Base-by-base conservation (phyloP, 768 basidiomycete genomes). In the Melanogaster broomeanus region DNA sequence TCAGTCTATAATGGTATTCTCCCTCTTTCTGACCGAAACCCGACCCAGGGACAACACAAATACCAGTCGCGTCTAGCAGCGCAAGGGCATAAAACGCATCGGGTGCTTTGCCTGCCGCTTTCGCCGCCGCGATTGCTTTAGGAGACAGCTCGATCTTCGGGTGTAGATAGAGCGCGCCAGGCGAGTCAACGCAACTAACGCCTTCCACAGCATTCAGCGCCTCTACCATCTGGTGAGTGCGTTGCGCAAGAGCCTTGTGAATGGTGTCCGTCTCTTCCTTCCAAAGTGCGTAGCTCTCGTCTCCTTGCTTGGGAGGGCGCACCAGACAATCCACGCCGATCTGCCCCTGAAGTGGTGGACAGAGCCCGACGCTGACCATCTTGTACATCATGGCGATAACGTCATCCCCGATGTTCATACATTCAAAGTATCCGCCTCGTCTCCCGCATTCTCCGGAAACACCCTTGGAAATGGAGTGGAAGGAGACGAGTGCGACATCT, bases 381-480 rank as follows among this genome's bases (percentile, higher is more conserved):
- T 98, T 99, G 79, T 98, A 98, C 45, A 98, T 82, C 65, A 90
- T 81, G 15, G 89, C 92, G 53, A 88, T 74, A 52, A 96, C 78
- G 25, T 92, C 87, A 8, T 84, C 76, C 12, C 77, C 65, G 58
- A 99, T 73, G 72, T 98, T 98, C 55, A 82, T 79, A 66, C 87
- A 84, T 72, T 99, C 96, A 61, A 96, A 95, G 77, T 97, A 99
- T 3, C 95, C 96, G 30, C 96, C 96, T 42, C 97, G 81, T n/a
- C 96, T 79, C 2, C 97, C 96, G 68, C 97, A 99, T 72, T 99
- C 96, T 52, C 96, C 96, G 33, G 82, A 83, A 55, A 97, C 91
- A 47, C 96, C 96, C 71, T 99, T 99, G 50, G 92, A 95, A 67
- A 96, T 96, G 48, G 90, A 93, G 75, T 99, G 96, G 86, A 97